Conservation (phyloP, 2,329 filamentous ascomycete genomes). For the Ascocoryne sarcoides region DNA sequence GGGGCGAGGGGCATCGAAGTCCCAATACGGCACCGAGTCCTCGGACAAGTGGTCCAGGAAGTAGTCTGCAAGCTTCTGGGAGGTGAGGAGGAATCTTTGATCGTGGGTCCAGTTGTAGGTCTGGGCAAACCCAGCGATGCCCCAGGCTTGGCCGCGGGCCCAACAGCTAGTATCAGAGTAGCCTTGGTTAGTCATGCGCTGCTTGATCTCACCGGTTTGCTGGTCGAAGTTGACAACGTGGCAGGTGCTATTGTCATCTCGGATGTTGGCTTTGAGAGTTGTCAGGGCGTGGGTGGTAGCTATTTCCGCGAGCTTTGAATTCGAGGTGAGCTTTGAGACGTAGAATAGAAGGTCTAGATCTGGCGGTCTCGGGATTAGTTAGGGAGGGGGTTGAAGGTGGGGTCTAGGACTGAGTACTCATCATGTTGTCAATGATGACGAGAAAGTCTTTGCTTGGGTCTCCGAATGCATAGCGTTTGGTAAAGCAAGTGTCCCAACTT, state of each 20-base stretch:
- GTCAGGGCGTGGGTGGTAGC: conserved; percentile 34
- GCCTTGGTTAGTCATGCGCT: conserved; percentile 42
- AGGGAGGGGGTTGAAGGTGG: too few species aligned
- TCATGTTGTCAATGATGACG: too few species aligned
- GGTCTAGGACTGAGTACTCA: too few species aligned
- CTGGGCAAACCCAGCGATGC: conserved; percentile 38
- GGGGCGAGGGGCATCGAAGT: conserved; percentile 39
- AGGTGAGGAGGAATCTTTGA: conserved; percentile 33
- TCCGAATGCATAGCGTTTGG: too few species aligned
- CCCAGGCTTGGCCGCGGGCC: conserved; percentile 42
- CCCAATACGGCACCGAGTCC: conserved; percentile 38
- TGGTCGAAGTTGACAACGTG: conserved; percentile 41
- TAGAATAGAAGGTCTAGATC: too few species aligned
- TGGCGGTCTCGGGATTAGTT: too few species aligned
- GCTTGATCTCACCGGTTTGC: conserved; percentile 32
- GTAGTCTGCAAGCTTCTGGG: conserved; percentile 35
- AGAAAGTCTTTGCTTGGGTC: too few species aligned
- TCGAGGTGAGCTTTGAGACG: too few species aligned
- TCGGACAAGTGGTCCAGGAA: conserved; percentile 34
- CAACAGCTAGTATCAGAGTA: conserved; percentile 36
- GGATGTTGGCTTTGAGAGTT: conserved; percentile 33
- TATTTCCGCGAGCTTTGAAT: too few species aligned
- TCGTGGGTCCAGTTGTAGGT: conserved; percentile 39
- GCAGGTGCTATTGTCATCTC: conserved; percentile 30
- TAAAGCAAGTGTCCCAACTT: too few species aligned